These are phyloP conservation scores for Cicer judaicum DNA, from an alignment of 306 rosid genomes.

Conservation along the genomic window DNA sequence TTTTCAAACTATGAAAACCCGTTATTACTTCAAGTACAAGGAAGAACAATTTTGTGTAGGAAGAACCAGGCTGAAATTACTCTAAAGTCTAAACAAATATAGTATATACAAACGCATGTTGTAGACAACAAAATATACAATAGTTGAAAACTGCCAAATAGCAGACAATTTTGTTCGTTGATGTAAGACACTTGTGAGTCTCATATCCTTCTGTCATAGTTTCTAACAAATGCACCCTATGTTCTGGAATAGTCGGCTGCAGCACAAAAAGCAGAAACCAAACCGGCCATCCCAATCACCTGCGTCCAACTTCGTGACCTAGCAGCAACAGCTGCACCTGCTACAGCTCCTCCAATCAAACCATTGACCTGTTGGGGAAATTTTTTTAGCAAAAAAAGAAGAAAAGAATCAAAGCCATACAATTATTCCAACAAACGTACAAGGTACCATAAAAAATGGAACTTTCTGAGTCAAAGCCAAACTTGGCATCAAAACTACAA, in stretches of 20 bases:
- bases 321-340: slow-evolving; percentile 78
- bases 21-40: slow-evolving; percentile 7
- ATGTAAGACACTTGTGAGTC: slow-evolving; percentile 13
- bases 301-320: slow-evolving; percentile 68
- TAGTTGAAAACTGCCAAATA: neutral
- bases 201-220: slow-evolving; percentile 8
- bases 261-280: slow-evolving; percentile 68
- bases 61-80: neutral
- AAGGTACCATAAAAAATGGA: slow-evolving; percentile 1
- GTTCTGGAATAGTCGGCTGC: slow-evolving; percentile 70
- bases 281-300: slow-evolving; percentile 64
- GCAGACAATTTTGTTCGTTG: slow-evolving; percentile 14
- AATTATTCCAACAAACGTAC: slow-evolving; percentile 10
- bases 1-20: neutral
- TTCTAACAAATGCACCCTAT: slow-evolving; percentile 29
- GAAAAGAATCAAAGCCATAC: neutral
- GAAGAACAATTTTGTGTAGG: slow-evolving; percentile 5
- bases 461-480: slow-evolving; percentile 4
- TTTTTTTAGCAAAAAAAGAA: neutral
- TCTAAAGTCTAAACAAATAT: neutral
- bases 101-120: neutral
- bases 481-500: slow-evolving; percentile 20
- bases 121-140: neutral
- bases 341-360: slow-evolving; percentile 76
- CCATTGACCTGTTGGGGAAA: slow-evolving; percentile 68